Percentiles rank a stretch among this genome's conserved stretches.
Evolutionary conservation across 257 asterid species (phyloP).

Genomic region (Forsythia viridissima): DNA sequence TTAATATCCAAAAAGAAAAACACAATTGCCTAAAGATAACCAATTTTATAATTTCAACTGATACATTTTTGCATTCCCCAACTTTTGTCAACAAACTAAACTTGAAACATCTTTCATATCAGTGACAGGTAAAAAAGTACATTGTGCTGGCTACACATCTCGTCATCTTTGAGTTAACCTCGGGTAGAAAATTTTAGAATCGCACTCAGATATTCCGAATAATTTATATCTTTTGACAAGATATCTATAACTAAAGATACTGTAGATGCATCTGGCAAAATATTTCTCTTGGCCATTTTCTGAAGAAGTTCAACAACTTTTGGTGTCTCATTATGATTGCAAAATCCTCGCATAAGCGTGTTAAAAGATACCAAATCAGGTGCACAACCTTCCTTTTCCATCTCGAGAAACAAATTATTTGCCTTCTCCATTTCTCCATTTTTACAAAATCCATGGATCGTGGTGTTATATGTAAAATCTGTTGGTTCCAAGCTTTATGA

Average conservation of each 20-base stretch:
- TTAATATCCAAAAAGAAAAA: background rate
- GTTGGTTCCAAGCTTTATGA: slow-evolving; percentile 9
- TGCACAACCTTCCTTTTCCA: slow-evolving; percentile 56
- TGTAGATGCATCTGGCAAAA: slow-evolving; percentile 46
- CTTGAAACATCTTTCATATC: slow-evolving; percentile 11
- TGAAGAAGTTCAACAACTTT: slow-evolving; percentile 60
- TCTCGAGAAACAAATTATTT: slow-evolving; percentile 43
- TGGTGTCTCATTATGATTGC: slow-evolving; percentile 41
- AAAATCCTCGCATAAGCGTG: slow-evolving; percentile 66
- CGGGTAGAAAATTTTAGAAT: slow-evolving; percentile 55
- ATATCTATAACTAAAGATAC: slow-evolving; percentile 55
- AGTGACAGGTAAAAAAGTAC: no score
- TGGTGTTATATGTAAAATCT: slow-evolving; percentile 46
- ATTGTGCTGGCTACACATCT: background rate
- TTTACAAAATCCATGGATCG: slow-evolving; percentile 61
- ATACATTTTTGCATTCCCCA: background rate
- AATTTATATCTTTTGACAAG: slow-evolving; percentile 54
- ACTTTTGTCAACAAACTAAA: background rate
- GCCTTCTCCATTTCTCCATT: slow-evolving; percentile 53
- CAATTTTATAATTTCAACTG: no score
- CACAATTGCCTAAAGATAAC: no score
- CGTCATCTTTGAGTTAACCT: slow-evolving; percentile 2
- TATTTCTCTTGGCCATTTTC: slow-evolving; percentile 53
- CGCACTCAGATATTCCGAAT: slow-evolving; percentile 42
- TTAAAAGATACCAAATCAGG: slow-evolving; percentile 55